Conservation (phyloP, 2,329 filamentous ascomycete genomes). For the Cladosporium sp. region DNA sequence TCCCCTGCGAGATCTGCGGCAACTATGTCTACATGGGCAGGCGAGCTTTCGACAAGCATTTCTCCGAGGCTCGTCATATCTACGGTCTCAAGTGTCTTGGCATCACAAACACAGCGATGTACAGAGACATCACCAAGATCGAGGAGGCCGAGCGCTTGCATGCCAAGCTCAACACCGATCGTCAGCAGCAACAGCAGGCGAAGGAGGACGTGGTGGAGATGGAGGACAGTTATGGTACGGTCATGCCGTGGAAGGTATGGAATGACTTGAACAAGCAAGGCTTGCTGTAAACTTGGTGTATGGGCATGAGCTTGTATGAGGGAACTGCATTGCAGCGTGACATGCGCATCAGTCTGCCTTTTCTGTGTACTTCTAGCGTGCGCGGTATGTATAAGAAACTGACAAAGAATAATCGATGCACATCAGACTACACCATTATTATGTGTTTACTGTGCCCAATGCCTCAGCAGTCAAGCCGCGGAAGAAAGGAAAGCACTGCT, state of each 20-base stretch:
- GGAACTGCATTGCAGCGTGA: too few relatives aligned
- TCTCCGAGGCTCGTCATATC: slow-evolving; percentile 88
- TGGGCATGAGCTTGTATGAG: too few relatives aligned
- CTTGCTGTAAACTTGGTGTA: slow-evolving; percentile 66
- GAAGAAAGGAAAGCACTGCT: too few relatives aligned
- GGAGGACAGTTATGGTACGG: slow-evolving; percentile 96
- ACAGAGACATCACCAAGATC: slow-evolving; percentile 90
- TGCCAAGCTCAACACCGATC: slow-evolving; percentile 88
- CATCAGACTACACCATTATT: too few relatives aligned
- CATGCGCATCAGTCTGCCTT: too few relatives aligned
- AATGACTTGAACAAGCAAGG: slow-evolving; percentile 92
- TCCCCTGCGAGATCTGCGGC: slow-evolving; percentile 92
- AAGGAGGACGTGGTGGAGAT: slow-evolving; percentile 74
- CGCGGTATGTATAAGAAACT: too few relatives aligned
- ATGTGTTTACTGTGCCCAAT: too few relatives aligned
- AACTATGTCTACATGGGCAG: slow-evolving; percentile 99
- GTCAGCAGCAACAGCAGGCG: slow-evolving; percentile 69
- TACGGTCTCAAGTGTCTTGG: slow-evolving; percentile 92
- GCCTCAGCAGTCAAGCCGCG: too few relatives aligned
- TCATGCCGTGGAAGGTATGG: slow-evolving; percentile 99
- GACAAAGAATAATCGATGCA: too few relatives aligned
- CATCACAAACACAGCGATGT: slow-evolving; percentile 75
- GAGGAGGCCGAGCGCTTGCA: slow-evolving; percentile 83
- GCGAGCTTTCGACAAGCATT: slow-evolving; percentile 96
- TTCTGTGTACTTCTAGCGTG: too few relatives aligned